These are phyloP conservation scores for Candida pseudoglaebosa DNA, from an alignment of 805 yeast species.

Conservation along the genomic window DNA sequence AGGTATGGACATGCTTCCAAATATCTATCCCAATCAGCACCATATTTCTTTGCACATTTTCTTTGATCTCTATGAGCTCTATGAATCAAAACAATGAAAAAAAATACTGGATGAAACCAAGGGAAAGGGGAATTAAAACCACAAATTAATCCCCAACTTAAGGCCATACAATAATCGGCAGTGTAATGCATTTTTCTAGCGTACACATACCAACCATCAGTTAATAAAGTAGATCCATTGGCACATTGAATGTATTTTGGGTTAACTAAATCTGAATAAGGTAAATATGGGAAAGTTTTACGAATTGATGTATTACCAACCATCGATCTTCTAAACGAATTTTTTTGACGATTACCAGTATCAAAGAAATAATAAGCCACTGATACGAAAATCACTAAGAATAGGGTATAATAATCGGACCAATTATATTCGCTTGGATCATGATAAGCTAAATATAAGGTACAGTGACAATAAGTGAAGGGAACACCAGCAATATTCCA, in stretches of 20 bases:
- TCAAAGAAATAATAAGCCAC: conserved; percentile 89
- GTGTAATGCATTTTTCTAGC: conserved; percentile 96
- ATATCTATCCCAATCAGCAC: conserved; percentile 90
- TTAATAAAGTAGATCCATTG: conserved; percentile 77
- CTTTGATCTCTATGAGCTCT: conserved; percentile 84
- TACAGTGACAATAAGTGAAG: conserved; percentile 93
- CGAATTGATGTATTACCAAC: conserved; percentile 76
- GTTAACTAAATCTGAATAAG: conserved; percentile 73
- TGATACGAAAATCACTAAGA: conserved; percentile 54
- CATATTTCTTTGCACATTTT: conserved; percentile 84
- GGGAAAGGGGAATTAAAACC: conserved; percentile 88
- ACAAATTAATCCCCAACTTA: conserved; percentile 89
- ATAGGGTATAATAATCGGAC: conserved; percentile 56
- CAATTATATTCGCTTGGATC: conserved; percentile 79
- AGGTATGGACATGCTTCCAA: conserved; percentile 84
- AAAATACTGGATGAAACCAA: conserved; percentile 93
- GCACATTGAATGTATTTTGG: conserved; percentile 84
- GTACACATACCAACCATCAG: conserved; percentile 92
- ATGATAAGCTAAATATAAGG: conserved; percentile 77
- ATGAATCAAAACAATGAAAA: conserved; percentile 81
- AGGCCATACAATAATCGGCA: conserved; percentile 84
- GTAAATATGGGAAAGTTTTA: conserved; percentile 91
- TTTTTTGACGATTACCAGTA: conserved; percentile 93
- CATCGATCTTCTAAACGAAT: conserved; percentile 77
- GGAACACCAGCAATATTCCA: conserved; percentile 99